A percentile compares a stretch with the other conserved stretches of the same genome.
phyloP scores from a whole-genome alignment of 2,329 filamentous ascomycete genomes.

The Fusarium oligoseptatum region DNA sequence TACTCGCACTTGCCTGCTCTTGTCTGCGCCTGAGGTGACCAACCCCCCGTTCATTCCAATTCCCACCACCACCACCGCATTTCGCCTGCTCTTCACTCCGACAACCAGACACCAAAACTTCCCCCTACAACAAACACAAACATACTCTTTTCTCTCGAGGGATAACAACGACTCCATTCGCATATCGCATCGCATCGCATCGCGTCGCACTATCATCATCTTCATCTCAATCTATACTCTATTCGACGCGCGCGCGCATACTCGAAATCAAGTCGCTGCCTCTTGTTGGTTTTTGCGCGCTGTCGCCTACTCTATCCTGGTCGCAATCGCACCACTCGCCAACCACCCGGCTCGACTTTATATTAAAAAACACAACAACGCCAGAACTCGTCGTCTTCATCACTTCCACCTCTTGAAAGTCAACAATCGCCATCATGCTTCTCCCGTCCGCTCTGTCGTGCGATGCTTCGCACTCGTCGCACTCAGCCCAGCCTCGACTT shows the following conservation, averaged over 20 bases:
- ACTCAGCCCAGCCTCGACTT: slow-evolving; percentile 57
- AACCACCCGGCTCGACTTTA: slow-evolving; percentile 27
- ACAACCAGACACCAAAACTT: slow-evolving; percentile 37
- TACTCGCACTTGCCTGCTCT: neutral
- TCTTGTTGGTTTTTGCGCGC: slow-evolving; percentile 29
- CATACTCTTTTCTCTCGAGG: slow-evolving; percentile 22
- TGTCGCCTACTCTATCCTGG: slow-evolving; percentile 30
- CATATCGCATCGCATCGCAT: slow-evolving; percentile 10
- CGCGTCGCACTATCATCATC: neutral
- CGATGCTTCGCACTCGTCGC: slow-evolving; percentile 60
- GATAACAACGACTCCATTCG: slow-evolving; percentile 11
- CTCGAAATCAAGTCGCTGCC: slow-evolving; percentile 5
- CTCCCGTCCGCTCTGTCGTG: slow-evolving; percentile 71
- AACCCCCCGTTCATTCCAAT: slow-evolving; percentile 45
- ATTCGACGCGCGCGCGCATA: slow-evolving; percentile 11
- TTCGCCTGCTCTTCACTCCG: slow-evolving; percentile 40
- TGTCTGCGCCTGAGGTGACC: slow-evolving; percentile 29
- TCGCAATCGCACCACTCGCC: slow-evolving; percentile 44
- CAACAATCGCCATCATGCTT: slow-evolving; percentile 60
- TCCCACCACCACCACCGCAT: slow-evolving; percentile 42
- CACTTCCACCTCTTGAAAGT: neutral
- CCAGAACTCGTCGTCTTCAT: slow-evolving; percentile 10
- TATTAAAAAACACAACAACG: slow-evolving; percentile 25
- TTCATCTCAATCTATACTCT: neutral
- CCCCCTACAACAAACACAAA: slow-evolving; percentile 42